Conservation (phyloP, 768 basidiomycete species). For the Amanita molliuscula region DNA sequence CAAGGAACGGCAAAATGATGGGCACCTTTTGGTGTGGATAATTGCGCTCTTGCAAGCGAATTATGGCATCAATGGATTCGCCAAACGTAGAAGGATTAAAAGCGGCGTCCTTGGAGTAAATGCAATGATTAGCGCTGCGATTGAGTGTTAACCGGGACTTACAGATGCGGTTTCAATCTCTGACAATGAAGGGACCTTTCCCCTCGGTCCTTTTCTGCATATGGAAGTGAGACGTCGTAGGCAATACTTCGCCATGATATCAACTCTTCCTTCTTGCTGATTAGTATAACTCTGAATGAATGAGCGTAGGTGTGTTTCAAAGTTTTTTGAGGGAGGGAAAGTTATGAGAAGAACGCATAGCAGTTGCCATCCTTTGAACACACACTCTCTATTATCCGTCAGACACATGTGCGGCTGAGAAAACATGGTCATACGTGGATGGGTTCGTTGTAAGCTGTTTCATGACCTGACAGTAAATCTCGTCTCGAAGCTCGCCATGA, state of each 20-base stretch:
- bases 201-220: constrained; percentile 76
- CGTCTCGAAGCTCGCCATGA: constrained; percentile 82
- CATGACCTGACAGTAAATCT: constrained; percentile 88
- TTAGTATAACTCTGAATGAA: constrained; percentile 66
- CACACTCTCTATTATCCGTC: constrained; percentile 50
- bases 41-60: constrained; percentile 75
- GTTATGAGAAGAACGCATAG: constrained; percentile 85
- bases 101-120: constrained; percentile 60
- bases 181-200: constrained; percentile 67
- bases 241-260: constrained; percentile 88
- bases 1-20: constrained; percentile 89
- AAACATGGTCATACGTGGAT: constrained; percentile 40
- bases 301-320: constrained; percentile 73
- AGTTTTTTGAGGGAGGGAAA: constrained; percentile 90
- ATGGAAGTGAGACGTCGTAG: constrained; percentile 67
- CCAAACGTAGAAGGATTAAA: constrained; percentile 95
- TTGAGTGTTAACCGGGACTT: constrained; percentile 14
- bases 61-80: constrained; percentile 77
- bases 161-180: constrained; percentile 92
- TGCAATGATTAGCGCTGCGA: neutral
- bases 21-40: constrained; percentile 82
- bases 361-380: constrained; percentile 90
- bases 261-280: constrained; percentile 67
- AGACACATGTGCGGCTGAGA: constrained; percentile 1
- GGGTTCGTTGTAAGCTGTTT: constrained; percentile 86